Evolutionary conservation across 305 asterid species (phyloP).

Genomic region (Euphrasia arctica): DNA sequence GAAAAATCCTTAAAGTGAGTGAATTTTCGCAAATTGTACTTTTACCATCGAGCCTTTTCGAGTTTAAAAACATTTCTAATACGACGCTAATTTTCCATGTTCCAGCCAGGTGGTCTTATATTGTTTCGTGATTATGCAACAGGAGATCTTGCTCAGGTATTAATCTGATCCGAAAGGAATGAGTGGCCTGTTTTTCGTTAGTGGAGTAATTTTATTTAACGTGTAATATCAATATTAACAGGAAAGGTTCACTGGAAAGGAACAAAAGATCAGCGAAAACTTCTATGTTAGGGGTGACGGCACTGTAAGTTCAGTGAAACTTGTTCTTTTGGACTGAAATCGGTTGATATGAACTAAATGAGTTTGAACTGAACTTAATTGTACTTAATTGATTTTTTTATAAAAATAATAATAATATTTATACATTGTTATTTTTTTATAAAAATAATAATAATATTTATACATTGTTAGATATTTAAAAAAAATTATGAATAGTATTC

Average conservation of each 20-base stretch:
- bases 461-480: too few relatives aligned
- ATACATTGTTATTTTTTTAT: too few relatives aligned
- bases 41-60: constrained; percentile 4
- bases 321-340: too few relatives aligned
- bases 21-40: constrained; percentile 5
- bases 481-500: too few relatives aligned
- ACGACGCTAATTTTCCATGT: constrained; percentile 20
- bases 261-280: constrained; percentile 89
- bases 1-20: constrained; percentile 77
- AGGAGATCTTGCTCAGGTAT: constrained; percentile 98
- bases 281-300: constrained; percentile 98
- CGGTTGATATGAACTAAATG: too few relatives aligned
- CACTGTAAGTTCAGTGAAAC: constrained; percentile 64
- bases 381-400: too few relatives aligned
- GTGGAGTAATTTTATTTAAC: neutral
- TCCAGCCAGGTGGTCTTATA: constrained; percentile 82
- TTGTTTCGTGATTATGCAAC: constrained; percentile 95
- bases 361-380: too few relatives aligned
- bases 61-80: constrained; percentile 25
- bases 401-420: too few relatives aligned
- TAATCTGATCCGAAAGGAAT: neutral
- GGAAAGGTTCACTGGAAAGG: constrained; percentile 87
- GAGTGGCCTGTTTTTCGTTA: neutral
- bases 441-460: too few relatives aligned
- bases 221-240: constrained; percentile 28